A percentile compares a stretch with the other conserved stretches of the same genome.
These are phyloP conservation scores for Triangularia verruculosa DNA, from an alignment of 2,329 filamentous ascomycete species.

Conservation along the genomic window DNA sequence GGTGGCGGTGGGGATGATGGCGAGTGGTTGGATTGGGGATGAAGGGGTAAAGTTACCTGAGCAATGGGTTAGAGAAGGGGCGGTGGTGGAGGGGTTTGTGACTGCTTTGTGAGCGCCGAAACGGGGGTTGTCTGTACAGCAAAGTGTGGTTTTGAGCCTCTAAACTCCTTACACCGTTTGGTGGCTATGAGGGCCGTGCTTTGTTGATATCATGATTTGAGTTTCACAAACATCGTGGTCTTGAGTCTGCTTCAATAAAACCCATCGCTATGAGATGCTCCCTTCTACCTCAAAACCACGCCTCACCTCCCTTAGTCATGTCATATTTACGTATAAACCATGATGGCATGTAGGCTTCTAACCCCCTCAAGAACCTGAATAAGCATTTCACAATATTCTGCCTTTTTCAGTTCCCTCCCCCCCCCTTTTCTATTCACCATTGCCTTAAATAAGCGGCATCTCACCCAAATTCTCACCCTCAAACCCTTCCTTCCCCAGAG, in stretches of 20 bases:
- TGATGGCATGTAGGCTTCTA: background rate
- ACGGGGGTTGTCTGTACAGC: too few species aligned
- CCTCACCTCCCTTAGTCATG: background rate
- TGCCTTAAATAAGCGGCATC: conserved; percentile 56
- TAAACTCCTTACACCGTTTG: too few species aligned
- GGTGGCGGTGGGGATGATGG: conserved; percentile 54
- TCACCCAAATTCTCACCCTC: conserved; percentile 82
- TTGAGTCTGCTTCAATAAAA: background rate
- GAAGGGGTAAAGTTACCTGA: conserved; percentile 43
- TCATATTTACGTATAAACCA: conserved; percentile 1
- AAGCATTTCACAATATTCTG: conserved; percentile 67
- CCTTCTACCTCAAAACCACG: background rate
- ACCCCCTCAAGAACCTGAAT: conserved; percentile 16
- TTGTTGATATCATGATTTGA: too few species aligned
- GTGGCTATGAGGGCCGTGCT: too few species aligned
- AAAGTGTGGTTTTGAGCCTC: too few species aligned
- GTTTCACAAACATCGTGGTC: too few species aligned
- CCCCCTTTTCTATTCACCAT: background rate
- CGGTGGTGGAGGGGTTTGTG: conserved; percentile 47
- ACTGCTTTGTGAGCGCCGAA: conserved; percentile 32
- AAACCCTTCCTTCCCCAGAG: conserved; percentile 76
- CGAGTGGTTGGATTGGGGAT: conserved; percentile 52
- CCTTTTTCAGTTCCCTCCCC: conserved; percentile 30
- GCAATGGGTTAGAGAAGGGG: conserved; percentile 46
- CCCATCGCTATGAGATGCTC: background rate